Base-by-base conservation (phyloP, 139 green algal species). In the Ulvella scutata region DNA sequence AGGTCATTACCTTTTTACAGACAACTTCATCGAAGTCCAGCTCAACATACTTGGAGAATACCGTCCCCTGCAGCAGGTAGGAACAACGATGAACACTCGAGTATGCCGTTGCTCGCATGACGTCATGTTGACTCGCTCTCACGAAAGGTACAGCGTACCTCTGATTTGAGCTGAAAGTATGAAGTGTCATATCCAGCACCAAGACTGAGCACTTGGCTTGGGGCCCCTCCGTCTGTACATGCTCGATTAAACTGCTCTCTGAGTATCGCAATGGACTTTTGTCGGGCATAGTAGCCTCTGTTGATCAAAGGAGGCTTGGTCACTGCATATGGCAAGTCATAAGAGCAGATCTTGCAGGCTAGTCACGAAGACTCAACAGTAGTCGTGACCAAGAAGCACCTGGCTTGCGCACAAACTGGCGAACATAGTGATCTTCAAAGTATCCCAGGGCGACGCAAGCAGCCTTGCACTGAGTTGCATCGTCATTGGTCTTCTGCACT, bases 131-230 rank as follows among this genome's bases (percentile, higher is more conserved):
- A n/a, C n/a, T n/a, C n/a, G n/a, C n/a, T n/a, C n/a, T n/a, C n/a
- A n/a, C n/a, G n/a, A n/a, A n/a, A n/a, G n/a, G n/a, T n/a, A n/a
- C n/a, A n/a, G n/a, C n/a, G n/a, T 34, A 9, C 38, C n/a, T 80
- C 43, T 3, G 38, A 23, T 33, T 62, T 72, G 34, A 96, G 62
- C 40, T 89, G 83, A 74, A 96, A 94, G 79, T 85, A 97, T 3
- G 83, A 85, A 4, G 89, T 97, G 83, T 97, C 92, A 77, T 85
- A 96, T 3, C 92, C 92, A 0, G 91, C 90, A 17, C 92, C 92
- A 34, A 97, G 75, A 20, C 82, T 82, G 4, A 97, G 44, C 13
- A 97, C 79, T 79, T 97, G 91, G 13, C 72, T 80, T 35, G 34
- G 35, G 17, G 26, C 44, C 51, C 37, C 33, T 77, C n/a, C 73